Percentiles rank a stretch among this genome's conserved stretches.
Conservation (phyloP, 2,329 filamentous ascomycete genomes). For the Aspergillus pseudoglaucus region DNA sequence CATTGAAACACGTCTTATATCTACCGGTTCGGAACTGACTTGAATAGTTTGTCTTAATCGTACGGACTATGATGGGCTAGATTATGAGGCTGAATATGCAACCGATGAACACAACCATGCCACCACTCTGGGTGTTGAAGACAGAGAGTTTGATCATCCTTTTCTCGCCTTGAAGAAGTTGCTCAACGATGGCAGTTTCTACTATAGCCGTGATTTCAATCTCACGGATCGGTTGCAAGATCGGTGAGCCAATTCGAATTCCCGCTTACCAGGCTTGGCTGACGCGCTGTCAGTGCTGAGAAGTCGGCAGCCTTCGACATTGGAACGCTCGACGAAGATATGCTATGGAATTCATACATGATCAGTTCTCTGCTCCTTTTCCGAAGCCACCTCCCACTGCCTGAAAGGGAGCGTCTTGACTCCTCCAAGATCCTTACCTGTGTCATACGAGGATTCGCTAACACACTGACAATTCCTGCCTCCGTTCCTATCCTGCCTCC, state of each 20-base stretch:
- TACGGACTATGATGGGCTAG: slow-evolving; percentile 69
- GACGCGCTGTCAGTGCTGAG: slow-evolving; percentile 50
- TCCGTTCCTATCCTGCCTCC: slow-evolving; percentile 63
- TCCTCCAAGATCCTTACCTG: slow-evolving; percentile 81
- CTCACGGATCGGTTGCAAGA: slow-evolving; percentile 89
- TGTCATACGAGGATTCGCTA: slow-evolving; percentile 87
- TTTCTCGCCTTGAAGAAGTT: slow-evolving; percentile 88
- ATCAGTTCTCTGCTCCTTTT: slow-evolving; percentile 88
- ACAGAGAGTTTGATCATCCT: slow-evolving; percentile 76
- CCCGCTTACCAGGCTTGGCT: slow-evolving; percentile 7
- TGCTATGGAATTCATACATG: slow-evolving; percentile 98
- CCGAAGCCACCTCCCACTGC: slow-evolving; percentile 67
- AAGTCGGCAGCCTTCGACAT: slow-evolving; percentile 78
- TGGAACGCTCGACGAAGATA: slow-evolving; percentile 85
- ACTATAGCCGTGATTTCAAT: slow-evolving; percentile 98
- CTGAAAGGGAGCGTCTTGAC: slow-evolving; percentile 75
- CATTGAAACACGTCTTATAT: background rate
- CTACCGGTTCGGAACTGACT: slow-evolving; percentile 1
- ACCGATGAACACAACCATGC: slow-evolving; percentile 49
- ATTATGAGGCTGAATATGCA: slow-evolving; percentile 50
- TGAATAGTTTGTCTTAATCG: slow-evolving; percentile 73
- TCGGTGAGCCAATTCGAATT: slow-evolving; percentile 47
- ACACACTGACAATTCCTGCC: slow-evolving; percentile 77
- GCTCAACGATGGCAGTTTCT: slow-evolving; percentile 87
- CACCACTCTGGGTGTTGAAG: slow-evolving; percentile 41